Conservation (phyloP, 768 basidiomycete species). For the Rubroboletus satanas region DNA sequence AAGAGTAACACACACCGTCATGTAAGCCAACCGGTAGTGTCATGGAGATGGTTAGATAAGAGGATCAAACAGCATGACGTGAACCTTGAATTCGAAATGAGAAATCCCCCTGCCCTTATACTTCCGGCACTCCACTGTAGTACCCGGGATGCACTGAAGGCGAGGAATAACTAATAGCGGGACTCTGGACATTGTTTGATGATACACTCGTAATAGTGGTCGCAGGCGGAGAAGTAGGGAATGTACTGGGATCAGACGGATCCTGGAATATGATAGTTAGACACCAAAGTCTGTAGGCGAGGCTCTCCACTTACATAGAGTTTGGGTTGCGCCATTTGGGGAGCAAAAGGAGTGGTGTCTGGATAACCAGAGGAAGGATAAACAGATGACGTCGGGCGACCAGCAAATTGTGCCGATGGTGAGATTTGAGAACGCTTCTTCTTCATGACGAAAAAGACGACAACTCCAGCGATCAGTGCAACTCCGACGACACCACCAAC, state of each 20-base stretch:
- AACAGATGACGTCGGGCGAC: background rate
- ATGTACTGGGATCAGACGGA: constrained; percentile 37
- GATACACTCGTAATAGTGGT: constrained; percentile 8
- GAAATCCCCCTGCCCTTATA: constrained; percentile 5
- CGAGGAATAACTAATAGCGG: constrained; percentile 10
- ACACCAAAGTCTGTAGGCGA: background rate
- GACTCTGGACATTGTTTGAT: constrained; percentile 4
- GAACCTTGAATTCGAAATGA: background rate
- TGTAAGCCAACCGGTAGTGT: background rate
- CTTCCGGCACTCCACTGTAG: constrained; percentile 27
- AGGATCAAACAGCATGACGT: background rate
- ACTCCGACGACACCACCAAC: constrained; percentile 59
- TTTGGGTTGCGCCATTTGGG: constrained; percentile 22
- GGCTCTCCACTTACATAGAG: constrained; percentile 28
- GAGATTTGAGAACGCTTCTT: constrained; percentile 26
- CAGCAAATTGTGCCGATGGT: constrained; percentile 14
- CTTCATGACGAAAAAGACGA: constrained; percentile 38
- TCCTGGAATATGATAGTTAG: constrained; percentile 22
- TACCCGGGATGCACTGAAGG: constrained; percentile 9
- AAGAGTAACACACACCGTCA: background rate
- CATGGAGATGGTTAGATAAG: background rate
- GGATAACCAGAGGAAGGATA: constrained; percentile 4
- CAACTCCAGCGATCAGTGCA: constrained; percentile 37
- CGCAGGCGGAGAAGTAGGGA: constrained; percentile 29
- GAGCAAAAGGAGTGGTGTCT: constrained; percentile 10